Evolutionary conservation across 345 rosid species (phyloP), one percentile per base, ranked within the genome.

Genomic region (Salix suchowensis): DNA sequence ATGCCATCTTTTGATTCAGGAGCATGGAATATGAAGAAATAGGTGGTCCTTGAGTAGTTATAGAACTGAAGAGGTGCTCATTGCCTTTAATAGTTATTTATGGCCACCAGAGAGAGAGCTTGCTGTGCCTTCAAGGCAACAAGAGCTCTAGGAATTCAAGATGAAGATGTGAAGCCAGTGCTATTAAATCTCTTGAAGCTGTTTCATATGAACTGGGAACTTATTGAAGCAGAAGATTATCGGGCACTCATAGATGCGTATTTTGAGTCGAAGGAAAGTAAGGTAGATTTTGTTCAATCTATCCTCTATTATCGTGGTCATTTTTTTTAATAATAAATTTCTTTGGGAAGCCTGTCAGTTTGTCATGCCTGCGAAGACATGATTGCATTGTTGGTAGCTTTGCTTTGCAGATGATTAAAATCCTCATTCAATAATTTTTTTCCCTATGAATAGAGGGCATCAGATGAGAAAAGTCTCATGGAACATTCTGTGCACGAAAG

Each of bases 221-320:
- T 5, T 6, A 84, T 94, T 0, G 92, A 84, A 86, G 78, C 86
- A 40, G 93, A 94, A 67, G 81, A 88, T 64, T 92, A 88, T 55
- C 82, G 79, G 32, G 84, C 86, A 46, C 80, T 94, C 6, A 28
- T 86, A 62, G 94, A 94, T 68, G 83, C 88, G 37, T 88, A 86
- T 72, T 90, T 86, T 72, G 88, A 88, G 73, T 28, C 7, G n/a
- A 82, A 85, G 44, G 91, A 86, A 46, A 80, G 72, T 65, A 73
- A 86, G 84, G 88, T 85, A 70, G 40, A 55, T 46, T 66, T 14
- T 30, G 24, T 19, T 37, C 16, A 28, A 52, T 67, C 46, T 67
- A 58, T 36, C 28, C 13, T 79, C 39, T 55, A 28, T 36, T 32
- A 18, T 24, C 55, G 52, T 39, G 39, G 24, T 15, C 9, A 12